These are phyloP conservation scores for Rhodotorula taiwanensis DNA, from an alignment of 768 basidiomycete species.

Conservation along the genomic window DNA sequence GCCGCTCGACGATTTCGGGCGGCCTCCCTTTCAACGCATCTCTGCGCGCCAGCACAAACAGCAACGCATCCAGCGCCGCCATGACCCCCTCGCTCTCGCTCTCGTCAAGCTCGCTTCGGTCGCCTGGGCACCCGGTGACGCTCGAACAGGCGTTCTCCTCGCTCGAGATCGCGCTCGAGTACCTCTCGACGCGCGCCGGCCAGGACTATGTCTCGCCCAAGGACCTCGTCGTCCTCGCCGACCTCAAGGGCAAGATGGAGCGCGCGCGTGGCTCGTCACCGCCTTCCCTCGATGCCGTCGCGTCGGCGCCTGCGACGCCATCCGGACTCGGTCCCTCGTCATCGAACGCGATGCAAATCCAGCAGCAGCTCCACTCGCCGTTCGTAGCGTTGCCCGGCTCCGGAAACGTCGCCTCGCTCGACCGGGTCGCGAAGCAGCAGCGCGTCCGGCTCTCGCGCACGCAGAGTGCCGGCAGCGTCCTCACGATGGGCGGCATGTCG, in stretches of 20 bases:
- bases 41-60: background rate
- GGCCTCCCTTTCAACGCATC: constrained; percentile 21
- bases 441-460: constrained; percentile 21
- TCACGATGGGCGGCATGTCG: background rate
- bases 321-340: constrained; percentile 1
- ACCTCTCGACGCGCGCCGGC: constrained; percentile 19
- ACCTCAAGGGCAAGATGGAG: constrained; percentile 31
- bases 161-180: constrained; percentile 23
- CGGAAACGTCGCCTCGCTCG: background rate
- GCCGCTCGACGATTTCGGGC: constrained; percentile 36
- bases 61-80: background rate
- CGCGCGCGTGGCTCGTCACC: background rate
- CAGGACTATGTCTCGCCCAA: constrained; percentile 22
- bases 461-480: constrained; percentile 24
- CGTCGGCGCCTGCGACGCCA: constrained; percentile 8
- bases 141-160: constrained; percentile 26
- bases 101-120: background rate
- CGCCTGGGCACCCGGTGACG: constrained; percentile 1
- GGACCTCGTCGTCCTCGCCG: constrained; percentile 24
- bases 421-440: constrained; percentile 9
- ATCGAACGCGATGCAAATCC: background rate
- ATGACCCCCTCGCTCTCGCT: constrained; percentile 12
- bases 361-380: background rate
- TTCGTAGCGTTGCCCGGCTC: background rate
- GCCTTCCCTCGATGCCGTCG: background rate